Conservation (phyloP, 495 filamentous ascomycete species). For the Letharia columbiana region DNA sequence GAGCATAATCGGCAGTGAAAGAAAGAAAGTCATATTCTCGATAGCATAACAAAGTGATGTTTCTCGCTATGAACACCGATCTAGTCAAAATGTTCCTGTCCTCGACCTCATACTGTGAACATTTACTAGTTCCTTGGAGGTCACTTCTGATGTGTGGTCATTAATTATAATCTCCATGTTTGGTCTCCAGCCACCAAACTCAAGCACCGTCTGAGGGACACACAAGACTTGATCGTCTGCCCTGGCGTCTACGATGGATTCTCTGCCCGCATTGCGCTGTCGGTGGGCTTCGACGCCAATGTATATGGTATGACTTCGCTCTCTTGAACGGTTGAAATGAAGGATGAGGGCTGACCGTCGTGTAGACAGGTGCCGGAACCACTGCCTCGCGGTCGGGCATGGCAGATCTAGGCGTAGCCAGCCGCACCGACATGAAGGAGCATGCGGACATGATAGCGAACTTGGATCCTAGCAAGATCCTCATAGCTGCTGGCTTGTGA, state of each 20-base stretch:
- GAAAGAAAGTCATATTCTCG: too few relatives aligned
- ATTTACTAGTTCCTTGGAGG: too few relatives aligned
- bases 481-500: slow-evolving; percentile 71
- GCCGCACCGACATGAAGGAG: slow-evolving; percentile 54
- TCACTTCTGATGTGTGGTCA: too few relatives aligned
- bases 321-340: not conserved
- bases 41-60: too few relatives aligned
- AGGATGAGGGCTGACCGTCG: slow-evolving; percentile 8
- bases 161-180: not conserved
- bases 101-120: too few relatives aligned
- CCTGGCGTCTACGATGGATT: slow-evolving; percentile 64
- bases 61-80: too few relatives aligned
- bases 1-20: too few relatives aligned
- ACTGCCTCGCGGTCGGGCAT: slow-evolving; percentile 52
- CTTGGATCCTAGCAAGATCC: slow-evolving; percentile 46
- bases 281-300: slow-evolving; percentile 51
- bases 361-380: slow-evolving; percentile 60
- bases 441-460: slow-evolving; percentile 59
- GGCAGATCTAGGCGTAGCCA: slow-evolving; percentile 57
- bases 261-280: slow-evolving; percentile 56
- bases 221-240: slow-evolving; percentile 41
- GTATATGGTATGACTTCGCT: slow-evolving; percentile 47
- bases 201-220: slow-evolving; percentile 32
- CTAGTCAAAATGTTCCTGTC: too few relatives aligned
- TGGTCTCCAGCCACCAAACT: slow-evolving; percentile 29